Base-by-base conservation (phyloP, 768 basidiomycete genomes). In the Boletellus sp. region DNA sequence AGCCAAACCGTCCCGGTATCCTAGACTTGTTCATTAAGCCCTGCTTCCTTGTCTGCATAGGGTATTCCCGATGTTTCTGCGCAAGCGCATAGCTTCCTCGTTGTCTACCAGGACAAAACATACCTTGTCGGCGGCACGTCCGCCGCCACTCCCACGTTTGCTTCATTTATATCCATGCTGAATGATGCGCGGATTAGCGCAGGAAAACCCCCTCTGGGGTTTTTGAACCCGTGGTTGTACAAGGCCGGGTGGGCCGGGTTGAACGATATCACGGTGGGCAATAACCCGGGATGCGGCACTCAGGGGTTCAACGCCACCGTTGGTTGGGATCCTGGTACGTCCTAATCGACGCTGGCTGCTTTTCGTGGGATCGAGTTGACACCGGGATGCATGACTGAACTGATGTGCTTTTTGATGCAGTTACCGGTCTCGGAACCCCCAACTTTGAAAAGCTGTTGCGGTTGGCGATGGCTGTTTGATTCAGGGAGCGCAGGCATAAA, bases 31-130 rank as follows among this genome's bases (percentile, higher is more conserved):
- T 17, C 15, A 15, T 24, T 34, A 4, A 40, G 23, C 3, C 11
- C 9, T 3, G 3, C 28, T 28, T 11, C 9, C 11, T n/a, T n/a
- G n/a, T n/a, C n/a, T 9, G n/a, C 15, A 15, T 24, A 57, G 81
- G 85, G 70, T 11, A 71, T 74, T 57, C 87, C 85, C 10, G 87
- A 89, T 54, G 83, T 88, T 31, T 69, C 85, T 0, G 84, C 86
- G 0, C 84, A 84, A 59, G 72, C 74, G 1, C 57, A 63, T 35
- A 62, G 67, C 31, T 87, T 78, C 72, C 64, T 67, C 12, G 73
- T 86, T 36, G 72, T 73, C 64, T 64, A 74, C 41, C 47, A 59
- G 23, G 81, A 81, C 3, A n/a, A 41, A 8, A 28, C 69, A 13
- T 50, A 50, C 17, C 59, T 64, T 1, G 74, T 81, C 47, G 76